Percentiles rank a stretch among this genome's conserved stretches.
Evolutionary conservation across 495 filamentous ascomycete species (phyloP).

Genomic region (Penicillium crystallinum): DNA sequence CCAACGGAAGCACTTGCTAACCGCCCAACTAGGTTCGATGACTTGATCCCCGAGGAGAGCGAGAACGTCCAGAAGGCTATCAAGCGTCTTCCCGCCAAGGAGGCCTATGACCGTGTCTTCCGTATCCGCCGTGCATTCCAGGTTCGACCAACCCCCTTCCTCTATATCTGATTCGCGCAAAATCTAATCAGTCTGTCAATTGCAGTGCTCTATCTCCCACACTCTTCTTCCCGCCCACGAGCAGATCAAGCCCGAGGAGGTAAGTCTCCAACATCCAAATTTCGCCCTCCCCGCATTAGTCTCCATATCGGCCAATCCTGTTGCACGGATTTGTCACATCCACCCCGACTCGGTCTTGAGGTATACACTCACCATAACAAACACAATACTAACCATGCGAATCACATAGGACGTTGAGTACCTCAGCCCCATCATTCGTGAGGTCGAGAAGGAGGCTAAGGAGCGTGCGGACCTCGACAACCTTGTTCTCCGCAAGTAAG

Average conservation of each 20-base stretch:
- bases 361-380: neutral
- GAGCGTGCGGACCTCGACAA: slow-evolving; percentile 82
- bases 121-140: slow-evolving; percentile 93
- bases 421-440: slow-evolving; percentile 72
- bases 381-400: slow-evolving; percentile 15
- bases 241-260: slow-evolving; percentile 72
- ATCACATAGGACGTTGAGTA: slow-evolving; percentile 65
- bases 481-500: slow-evolving; percentile 59
- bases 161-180: neutral
- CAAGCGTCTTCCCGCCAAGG: slow-evolving; percentile 83
- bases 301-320: slow-evolving; percentile 38
- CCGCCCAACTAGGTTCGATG: slow-evolving; percentile 64
- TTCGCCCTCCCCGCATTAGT: slow-evolving; percentile 23
- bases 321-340: slow-evolving; percentile 41
- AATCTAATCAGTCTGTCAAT: slow-evolving; percentile 24
- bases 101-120: slow-evolving; percentile 93
- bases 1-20: slow-evolving; percentile 12
- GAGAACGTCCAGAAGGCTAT: slow-evolving; percentile 79
- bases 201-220: slow-evolving; percentile 74
- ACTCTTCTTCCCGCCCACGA: slow-evolving; percentile 76
- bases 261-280: slow-evolving; percentile 34
- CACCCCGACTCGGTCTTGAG: slow-evolving; percentile 9
- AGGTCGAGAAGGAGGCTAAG: slow-evolving; percentile 74
- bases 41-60: slow-evolving; percentile 87
- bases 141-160: slow-evolving; percentile 42